Conservation (phyloP, 2,329 filamentous ascomycete species). For the Graphium sp. region DNA sequence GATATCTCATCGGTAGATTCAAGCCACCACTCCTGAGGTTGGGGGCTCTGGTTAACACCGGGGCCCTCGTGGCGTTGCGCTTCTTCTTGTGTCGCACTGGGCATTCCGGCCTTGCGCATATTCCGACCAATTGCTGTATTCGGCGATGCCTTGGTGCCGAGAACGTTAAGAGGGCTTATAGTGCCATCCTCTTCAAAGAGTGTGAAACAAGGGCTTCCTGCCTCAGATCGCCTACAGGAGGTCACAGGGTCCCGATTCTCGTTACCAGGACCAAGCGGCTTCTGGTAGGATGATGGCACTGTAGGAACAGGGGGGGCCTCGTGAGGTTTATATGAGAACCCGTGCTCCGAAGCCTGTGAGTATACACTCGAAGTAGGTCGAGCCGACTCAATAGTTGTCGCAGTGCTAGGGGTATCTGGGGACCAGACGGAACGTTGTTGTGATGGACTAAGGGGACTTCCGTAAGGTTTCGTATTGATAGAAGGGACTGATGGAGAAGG, state of each 20-base stretch:
- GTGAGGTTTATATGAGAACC: conserved; percentile 8
- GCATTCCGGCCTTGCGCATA: no score
- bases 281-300: conserved; percentile 28
- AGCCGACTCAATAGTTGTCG: conserved; percentile 16
- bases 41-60: no score
- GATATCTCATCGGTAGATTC: no score
- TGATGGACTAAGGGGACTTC: conserved; percentile 10
- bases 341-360: no score
- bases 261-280: no score
- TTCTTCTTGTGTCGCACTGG: no score
- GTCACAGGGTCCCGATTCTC: conserved; percentile 20
- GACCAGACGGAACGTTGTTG: conserved; percentile 39
- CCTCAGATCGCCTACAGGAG: conserved; percentile 27
- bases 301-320: conserved; percentile 42
- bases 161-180: conserved; percentile 16
- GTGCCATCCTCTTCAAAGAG: conserved; percentile 54
- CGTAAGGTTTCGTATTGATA: no score
- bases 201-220: conserved; percentile 42
- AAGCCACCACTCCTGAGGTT: no score
- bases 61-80: no score
- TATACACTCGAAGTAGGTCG: conserved; percentile 42
- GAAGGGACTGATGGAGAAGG: no score
- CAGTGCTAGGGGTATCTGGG: conserved; percentile 39
- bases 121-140: no score
- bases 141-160: no score